Percentiles rank a stretch among this genome's conserved stretches.
Conservation (phyloP, 2,329 filamentous ascomycete genomes). For the Colletotrichum plurivorum region DNA sequence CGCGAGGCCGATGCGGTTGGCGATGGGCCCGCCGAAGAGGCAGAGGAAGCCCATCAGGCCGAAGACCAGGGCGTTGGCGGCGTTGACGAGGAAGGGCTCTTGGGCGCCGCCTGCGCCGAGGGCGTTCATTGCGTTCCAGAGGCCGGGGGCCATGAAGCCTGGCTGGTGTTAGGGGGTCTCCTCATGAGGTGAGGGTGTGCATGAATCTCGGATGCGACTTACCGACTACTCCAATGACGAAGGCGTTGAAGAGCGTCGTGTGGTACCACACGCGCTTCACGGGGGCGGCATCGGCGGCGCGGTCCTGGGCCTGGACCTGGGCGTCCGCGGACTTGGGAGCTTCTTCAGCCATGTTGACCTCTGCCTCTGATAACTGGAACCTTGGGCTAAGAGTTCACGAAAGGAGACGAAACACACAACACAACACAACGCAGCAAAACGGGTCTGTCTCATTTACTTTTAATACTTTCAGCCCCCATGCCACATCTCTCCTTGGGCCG, state of each 20-base stretch:
- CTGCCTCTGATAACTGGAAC: not conserved
- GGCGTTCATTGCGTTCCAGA: constrained; percentile 71
- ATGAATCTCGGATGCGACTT: not conserved
- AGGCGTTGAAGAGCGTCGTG: constrained; percentile 67
- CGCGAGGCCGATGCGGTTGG: constrained; percentile 62
- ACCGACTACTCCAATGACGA: constrained; percentile 66
- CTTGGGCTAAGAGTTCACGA: no score
- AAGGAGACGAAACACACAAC: not conserved
- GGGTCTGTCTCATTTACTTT: not conserved
- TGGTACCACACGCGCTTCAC: constrained; percentile 58
- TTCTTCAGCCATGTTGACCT: constrained; percentile 28
- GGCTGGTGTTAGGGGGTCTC: not conserved
- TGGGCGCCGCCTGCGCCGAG: constrained; percentile 67
- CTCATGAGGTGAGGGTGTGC: not conserved
- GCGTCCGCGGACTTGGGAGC: constrained; percentile 4
- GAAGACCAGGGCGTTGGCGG: constrained; percentile 66
- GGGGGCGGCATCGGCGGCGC: constrained; percentile 1
- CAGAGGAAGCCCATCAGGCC: constrained; percentile 62
- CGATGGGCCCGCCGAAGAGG: constrained; percentile 61
- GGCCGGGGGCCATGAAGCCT: constrained; percentile 61
- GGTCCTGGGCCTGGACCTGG: constrained; percentile 19
- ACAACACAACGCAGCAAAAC: not conserved
- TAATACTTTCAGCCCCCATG: not conserved
- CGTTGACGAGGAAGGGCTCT: constrained; percentile 65
- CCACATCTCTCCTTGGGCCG: not conserved